Evolutionary conservation across 2,329 filamentous ascomycete species (phyloP), one percentile per base, ranked within the genome.

Genomic region (Fusarium scirpi): DNA sequence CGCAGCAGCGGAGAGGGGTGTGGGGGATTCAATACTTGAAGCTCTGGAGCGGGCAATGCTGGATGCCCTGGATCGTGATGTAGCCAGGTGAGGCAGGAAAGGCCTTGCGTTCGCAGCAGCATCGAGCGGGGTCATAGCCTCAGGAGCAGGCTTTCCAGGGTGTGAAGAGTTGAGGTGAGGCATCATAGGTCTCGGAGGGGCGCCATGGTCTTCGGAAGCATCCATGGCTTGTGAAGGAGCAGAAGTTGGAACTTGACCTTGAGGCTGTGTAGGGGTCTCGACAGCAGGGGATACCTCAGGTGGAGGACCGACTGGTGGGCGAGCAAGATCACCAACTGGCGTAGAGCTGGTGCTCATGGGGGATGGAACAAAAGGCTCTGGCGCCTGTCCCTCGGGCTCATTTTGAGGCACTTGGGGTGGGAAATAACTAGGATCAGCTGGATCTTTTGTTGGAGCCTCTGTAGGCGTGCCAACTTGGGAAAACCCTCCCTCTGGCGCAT

Each of bases 401-500:
- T 65, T 27, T 12, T 72, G 69, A 15, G 69, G 73, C 7, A 79
- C 30, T 5, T 70, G 67, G 7, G 70, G 74, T 8, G 80, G 80
- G 46, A 82, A 81, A 48, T 81, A 81, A 13, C 76, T 77, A 15
- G 64, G 72, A 13, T 79, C 74, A 13, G 78, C 69, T n/a, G 74
- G 65, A 22, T 69, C 68, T 4, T 61, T 62, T 1, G 79, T 76
- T 6, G 75, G 75, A 27, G 74, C 55, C 65, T 75, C 59, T 65
- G 73, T 61, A 25, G 73, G 72, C 18, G 72, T 76, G 20, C 78
- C 76, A 38, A 79, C 67, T 38, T 40, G 69, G 49, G 60, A 66
- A 25, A 74, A 70, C 57, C 79, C 77, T 5, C 81, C 82, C 49
- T 89, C 86, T 1, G 85, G 81, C 1, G 78, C 83, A 51, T 90